Conservation (phyloP, 768 basidiomycete species). For the Macrolepiota albuminosa region DNA sequence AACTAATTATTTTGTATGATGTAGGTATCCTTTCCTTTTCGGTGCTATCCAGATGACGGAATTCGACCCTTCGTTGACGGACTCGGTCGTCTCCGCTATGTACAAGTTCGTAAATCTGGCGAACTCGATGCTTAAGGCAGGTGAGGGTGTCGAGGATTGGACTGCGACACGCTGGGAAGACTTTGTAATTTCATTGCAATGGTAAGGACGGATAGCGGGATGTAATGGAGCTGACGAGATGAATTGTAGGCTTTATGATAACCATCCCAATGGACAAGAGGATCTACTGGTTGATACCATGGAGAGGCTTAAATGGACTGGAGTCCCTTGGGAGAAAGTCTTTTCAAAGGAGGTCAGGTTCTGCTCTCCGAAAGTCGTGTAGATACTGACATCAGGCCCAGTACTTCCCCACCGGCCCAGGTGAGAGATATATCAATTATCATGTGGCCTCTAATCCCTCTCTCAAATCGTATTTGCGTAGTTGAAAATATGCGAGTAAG, state of each 20-base stretch:
- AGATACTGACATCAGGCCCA: constrained; percentile 14
- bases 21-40: constrained; percentile 52
- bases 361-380: neutral
- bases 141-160: constrained; percentile 51
- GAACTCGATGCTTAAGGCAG: constrained; percentile 49
- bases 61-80: constrained; percentile 36
- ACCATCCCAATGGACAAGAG: constrained; percentile 44
- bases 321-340: constrained; percentile 52
- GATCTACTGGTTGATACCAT: constrained; percentile 48
- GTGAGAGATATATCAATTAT: constrained; percentile 15
- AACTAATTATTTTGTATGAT: neutral
- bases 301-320: constrained; percentile 45
- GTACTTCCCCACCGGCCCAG: constrained; percentile 41
- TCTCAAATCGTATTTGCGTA: constrained; percentile 7
- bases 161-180: constrained; percentile 54
- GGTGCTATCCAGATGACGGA: constrained; percentile 57
- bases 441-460: neutral
- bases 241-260: constrained; percentile 44
- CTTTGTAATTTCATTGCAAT: constrained; percentile 51
- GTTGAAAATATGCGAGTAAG: constrained; percentile 27
- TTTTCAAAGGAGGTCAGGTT: constrained; percentile 36
- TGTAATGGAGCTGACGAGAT: neutral
- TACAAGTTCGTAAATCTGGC: constrained; percentile 50
- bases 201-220: constrained; percentile 26
- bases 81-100: constrained; percentile 41